phyloP scores from a whole-genome alignment of 2,329 filamentous ascomycete species.

The Claviceps maximensis region DNA sequence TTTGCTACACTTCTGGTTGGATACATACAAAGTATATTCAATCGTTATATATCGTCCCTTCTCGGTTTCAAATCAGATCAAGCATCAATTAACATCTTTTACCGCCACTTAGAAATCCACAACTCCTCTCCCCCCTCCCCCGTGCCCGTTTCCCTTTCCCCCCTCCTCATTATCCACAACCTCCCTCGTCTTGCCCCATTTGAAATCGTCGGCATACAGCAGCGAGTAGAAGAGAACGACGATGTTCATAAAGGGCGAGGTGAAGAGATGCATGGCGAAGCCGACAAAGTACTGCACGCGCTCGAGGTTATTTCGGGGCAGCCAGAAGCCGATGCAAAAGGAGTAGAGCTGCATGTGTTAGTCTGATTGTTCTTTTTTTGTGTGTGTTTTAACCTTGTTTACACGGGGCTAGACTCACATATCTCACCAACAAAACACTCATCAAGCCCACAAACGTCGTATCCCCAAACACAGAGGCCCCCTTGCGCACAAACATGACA shows the following conservation, averaged over 20 bases:
- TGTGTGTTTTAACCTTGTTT: no score
- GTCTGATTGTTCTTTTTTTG: no score
- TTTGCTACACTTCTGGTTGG: no score
- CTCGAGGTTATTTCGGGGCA: slow-evolving; percentile 25
- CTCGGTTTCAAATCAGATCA: no score
- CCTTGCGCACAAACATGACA: slow-evolving; percentile 20
- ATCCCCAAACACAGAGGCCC: slow-evolving; percentile 20
- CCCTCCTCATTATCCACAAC: slow-evolving; percentile 10
- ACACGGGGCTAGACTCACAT: slow-evolving; percentile 20
- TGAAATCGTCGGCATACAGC: slow-evolving; percentile 30
- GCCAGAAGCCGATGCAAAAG: slow-evolving; percentile 29
- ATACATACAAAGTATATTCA: no score
- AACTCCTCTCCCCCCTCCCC: background rate
- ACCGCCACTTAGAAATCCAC: no score
- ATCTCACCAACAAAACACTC: slow-evolving; percentile 23
- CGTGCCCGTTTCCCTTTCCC: background rate
- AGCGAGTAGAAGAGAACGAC: slow-evolving; percentile 28
- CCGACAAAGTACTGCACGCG: slow-evolving; percentile 25
- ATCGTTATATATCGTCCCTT: no score
- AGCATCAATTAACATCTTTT: no score
- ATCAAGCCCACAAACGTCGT: slow-evolving; percentile 24
- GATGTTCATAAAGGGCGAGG: slow-evolving; percentile 30
- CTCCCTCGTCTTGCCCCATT: slow-evolving; percentile 32
- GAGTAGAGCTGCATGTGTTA: slow-evolving; percentile 21
- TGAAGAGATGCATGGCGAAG: slow-evolving; percentile 23